Base-by-base conservation (phyloP, 2,329 filamentous ascomycete species). In the Ambrosiella beaveri region DNA sequence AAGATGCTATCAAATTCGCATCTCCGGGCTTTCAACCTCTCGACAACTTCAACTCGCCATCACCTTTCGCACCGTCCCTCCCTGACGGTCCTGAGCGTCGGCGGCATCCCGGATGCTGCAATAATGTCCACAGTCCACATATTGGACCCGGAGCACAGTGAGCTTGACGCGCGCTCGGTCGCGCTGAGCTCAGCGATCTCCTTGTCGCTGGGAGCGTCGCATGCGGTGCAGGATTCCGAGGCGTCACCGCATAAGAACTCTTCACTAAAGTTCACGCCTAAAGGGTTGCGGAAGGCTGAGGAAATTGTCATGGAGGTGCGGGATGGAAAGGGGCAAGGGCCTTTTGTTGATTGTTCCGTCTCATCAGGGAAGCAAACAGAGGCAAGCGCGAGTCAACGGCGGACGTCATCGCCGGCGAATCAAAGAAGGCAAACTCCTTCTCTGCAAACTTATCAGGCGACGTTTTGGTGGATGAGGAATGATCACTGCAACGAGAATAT, bases 261-360 rank as follows among this genome's bases (percentile, higher is more conserved):
- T 38, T 57, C 49, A 8, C 39, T 59, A 40, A 59, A 59, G 54
- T 17, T 59, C 27, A n/a, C 40, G 13, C 54, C 58, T 19, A 37
- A 19, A 36, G 13, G 7, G n/a, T 55, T 39, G 7, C 7, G 19
- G 19, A 36, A 13, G 39, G 15, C 11, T 27, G 19, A 4, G 5
- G 38, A 55, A 36, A 55, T 44, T 41, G 47, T 36, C 15, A 2
- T 51, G 17, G 13, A 51, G 17, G 19, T 51, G 35, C 47, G 15
- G 12, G 47, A 51, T 35, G 47, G 35, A 35, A 51, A 27, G 19
- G 19, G 19, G 3, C 19, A 27, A 27, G 19, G 19, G 19, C 19
- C 19, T 51, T 8, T 27, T 19, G 47, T 50, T 19, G 17, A 6
- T 27, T 17, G 27, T 51, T 27, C 19, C 47, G 35, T 51, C 47